Evolutionary conservation across 805 yeast genomes (phyloP).

Genomic region (Pichia heedii): DNA sequence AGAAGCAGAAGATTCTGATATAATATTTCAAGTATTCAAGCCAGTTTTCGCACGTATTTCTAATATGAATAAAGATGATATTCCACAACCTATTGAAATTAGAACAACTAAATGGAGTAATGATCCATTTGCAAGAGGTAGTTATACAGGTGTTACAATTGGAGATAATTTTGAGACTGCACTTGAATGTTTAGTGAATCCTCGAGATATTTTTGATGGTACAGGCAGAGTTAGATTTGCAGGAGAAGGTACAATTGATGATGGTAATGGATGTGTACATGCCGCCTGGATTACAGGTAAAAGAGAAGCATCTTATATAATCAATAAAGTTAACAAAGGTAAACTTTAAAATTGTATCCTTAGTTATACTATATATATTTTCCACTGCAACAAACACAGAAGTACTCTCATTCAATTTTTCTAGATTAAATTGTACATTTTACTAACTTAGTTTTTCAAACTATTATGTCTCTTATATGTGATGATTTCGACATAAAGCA

Average conservation of each 20-base stretch:
- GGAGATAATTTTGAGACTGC: slow-evolving; percentile 22
- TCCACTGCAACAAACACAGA: no score
- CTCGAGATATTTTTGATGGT: slow-evolving; percentile 33
- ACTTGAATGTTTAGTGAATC: slow-evolving; percentile 31
- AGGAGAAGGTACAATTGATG: slow-evolving; percentile 44
- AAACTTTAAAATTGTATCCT: slow-evolving; percentile 21
- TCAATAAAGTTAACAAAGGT: slow-evolving; percentile 15
- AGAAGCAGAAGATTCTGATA: slow-evolving; percentile 21
- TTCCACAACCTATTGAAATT: slow-evolving; percentile 21
- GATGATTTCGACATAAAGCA: no score
- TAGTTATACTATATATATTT: no score
- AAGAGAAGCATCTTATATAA: slow-evolving; percentile 34
- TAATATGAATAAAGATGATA: slow-evolving; percentile 9
- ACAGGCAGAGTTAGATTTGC: slow-evolving; percentile 40
- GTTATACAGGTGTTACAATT: slow-evolving; percentile 27
- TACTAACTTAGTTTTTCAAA: no score
- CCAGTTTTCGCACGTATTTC: slow-evolving; percentile 31
- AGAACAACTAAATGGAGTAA: slow-evolving; percentile 38
- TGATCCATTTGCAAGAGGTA: slow-evolving; percentile 45
- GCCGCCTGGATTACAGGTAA: slow-evolving; percentile 47
- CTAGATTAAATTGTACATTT: no score
- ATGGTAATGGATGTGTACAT: slow-evolving; percentile 51
- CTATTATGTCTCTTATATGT: no score
- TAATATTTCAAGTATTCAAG: slow-evolving; percentile 38
- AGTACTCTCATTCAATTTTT: no score